phyloP scores from a whole-genome alignment of 148 eudicot species.

The Drosera capensis region DNA sequence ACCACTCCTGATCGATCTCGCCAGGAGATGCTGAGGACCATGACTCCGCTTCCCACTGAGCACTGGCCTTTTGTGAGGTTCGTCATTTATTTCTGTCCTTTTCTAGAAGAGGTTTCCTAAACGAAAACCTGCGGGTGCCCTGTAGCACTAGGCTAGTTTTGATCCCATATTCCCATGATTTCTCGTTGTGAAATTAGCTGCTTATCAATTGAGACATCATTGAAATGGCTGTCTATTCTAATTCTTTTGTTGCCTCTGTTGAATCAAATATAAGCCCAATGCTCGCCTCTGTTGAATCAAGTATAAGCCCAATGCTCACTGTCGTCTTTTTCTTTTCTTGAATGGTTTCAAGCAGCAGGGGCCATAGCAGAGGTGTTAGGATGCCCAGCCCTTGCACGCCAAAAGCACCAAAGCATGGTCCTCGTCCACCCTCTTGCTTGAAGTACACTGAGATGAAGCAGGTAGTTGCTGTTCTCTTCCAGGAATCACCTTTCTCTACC shows the following conservation, averaged over 20 bases:
- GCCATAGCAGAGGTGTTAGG: conserved; percentile 28
- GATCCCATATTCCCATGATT: too few relatives aligned
- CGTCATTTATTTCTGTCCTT: neutral
- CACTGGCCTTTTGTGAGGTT: conserved; percentile 87
- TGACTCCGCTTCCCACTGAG: conserved; percentile 67
- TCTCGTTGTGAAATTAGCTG: too few relatives aligned
- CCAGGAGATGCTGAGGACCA: conserved; percentile 60
- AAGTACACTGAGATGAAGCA: conserved; percentile 75
- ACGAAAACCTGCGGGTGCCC: neutral
- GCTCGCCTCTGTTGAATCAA: too few relatives aligned
- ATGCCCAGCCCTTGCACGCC: conserved; percentile 61
- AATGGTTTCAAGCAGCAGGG: conserved; percentile 33
- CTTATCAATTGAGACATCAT: too few relatives aligned
- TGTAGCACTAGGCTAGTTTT: too few relatives aligned
- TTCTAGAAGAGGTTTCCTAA: neutral
- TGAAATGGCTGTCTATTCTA: too few relatives aligned
- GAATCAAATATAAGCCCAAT: neutral
- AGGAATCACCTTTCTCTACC: conserved; percentile 59
- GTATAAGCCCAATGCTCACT: too few relatives aligned
- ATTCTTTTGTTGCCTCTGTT: too few relatives aligned
- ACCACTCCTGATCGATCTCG: conserved; percentile 88
- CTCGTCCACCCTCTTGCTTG: conserved; percentile 66
- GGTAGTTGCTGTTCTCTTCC: conserved; percentile 82
- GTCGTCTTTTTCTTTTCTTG: neutral
- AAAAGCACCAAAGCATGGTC: conserved; percentile 93